These are phyloP conservation scores for Penium margaritaceum DNA, from an alignment of 139 green algal genomes.

Conservation along the genomic window DNA sequence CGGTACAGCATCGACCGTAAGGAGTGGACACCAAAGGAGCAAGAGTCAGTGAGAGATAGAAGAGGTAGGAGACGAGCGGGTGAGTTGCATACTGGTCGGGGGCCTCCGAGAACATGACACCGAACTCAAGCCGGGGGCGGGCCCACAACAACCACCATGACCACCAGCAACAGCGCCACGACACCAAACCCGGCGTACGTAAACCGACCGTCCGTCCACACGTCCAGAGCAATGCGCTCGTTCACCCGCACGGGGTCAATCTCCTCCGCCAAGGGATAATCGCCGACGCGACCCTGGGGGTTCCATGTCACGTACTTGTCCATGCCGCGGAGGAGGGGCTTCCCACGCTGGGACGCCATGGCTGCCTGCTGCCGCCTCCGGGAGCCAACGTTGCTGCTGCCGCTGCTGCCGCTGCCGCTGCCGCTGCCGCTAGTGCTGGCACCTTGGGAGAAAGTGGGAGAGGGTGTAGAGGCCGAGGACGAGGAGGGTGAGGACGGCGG, in stretches of 20 bases:
- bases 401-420: conserved; percentile 1
- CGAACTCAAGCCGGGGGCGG: conserved; percentile 15
- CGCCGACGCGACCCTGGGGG: background rate
- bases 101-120: no score
- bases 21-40: no score
- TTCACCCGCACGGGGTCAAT: conserved; percentile 9
- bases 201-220: conserved; percentile 29
- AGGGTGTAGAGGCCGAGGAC: no score
- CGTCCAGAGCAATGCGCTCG: conserved; percentile 19
- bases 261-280: conserved; percentile 21
- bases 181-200: conserved; percentile 34
- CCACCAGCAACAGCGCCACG: conserved; percentile 9
- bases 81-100: no score
- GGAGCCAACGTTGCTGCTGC: background rate
- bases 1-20: no score
- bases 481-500: no score
- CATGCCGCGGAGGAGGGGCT: conserved; percentile 3
- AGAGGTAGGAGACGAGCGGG: no score
- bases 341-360: no score
- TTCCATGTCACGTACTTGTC: conserved; percentile 26
- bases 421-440: background rate
- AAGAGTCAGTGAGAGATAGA: no score
- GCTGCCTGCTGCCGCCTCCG: background rate
- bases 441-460: background rate
- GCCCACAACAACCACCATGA: conserved; percentile 30